These are phyloP conservation scores for Fusarium phyllophilum DNA, from an alignment of 2,329 filamentous ascomycete species.

Conservation along the genomic window DNA sequence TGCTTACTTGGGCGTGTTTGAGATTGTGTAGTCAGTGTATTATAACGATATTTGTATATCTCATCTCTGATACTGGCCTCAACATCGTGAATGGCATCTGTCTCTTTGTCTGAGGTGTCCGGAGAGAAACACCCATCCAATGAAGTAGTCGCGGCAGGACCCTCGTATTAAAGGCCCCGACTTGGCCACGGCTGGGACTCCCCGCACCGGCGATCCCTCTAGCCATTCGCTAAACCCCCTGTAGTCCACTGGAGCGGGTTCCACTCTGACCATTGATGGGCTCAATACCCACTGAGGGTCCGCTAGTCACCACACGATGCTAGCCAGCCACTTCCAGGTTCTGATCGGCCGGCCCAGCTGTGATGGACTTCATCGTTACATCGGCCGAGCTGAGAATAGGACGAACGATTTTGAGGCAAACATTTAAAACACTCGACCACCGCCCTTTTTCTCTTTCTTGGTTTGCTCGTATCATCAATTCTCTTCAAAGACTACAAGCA, in stretches of 20 bases:
- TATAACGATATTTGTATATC: neutral
- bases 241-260: slow-evolving; percentile 6
- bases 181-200: slow-evolving; percentile 31
- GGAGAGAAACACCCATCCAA: slow-evolving; percentile 15
- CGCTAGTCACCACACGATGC: slow-evolving; percentile 12
- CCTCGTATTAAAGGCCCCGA: slow-evolving; percentile 36
- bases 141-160: slow-evolving; percentile 27
- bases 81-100: slow-evolving; percentile 3
- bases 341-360: slow-evolving; percentile 13
- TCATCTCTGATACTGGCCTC: neutral
- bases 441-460: slow-evolving; percentile 23
- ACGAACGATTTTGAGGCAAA: slow-evolving; percentile 13
- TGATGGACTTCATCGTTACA: slow-evolving; percentile 28
- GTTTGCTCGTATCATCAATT: slow-evolving; percentile 3
- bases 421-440: slow-evolving; percentile 24
- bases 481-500: neutral
- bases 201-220: slow-evolving; percentile 35
- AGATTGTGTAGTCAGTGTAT: neutral
- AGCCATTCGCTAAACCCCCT: slow-evolving; percentile 26
- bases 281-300: slow-evolving; percentile 20
- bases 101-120: neutral
- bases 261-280: slow-evolving; percentile 3
- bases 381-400: slow-evolving; percentile 17
- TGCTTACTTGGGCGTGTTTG: neutral
- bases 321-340: slow-evolving; percentile 19